Percentiles rank a stretch among this genome's conserved stretches.
Evolutionary conservation across 345 rosid species (phyloP).

Genomic region (Pugionium dolabratum): DNA sequence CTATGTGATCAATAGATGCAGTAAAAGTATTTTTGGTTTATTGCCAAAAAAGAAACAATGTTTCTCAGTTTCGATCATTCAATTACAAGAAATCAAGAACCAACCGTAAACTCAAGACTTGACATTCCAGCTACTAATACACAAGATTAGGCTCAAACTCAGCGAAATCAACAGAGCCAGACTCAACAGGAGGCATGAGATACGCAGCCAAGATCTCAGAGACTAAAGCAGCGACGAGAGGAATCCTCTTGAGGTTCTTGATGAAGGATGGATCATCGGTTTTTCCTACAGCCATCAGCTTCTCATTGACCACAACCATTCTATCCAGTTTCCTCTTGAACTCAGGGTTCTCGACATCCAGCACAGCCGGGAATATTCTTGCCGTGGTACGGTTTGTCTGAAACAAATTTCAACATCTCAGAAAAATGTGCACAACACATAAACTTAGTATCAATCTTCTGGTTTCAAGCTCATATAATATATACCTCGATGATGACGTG

Average conservation of each 20-base stretch:
- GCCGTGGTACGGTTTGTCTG: slow-evolving; percentile 98
- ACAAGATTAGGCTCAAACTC: slow-evolving; percentile 83
- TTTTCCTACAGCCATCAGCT: slow-evolving; percentile 67
- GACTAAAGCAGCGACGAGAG: slow-evolving; percentile 65
- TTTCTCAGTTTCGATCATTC: slow-evolving; percentile 28
- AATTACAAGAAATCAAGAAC: slow-evolving; percentile 36
- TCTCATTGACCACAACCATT: slow-evolving; percentile 80
- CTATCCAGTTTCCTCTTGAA: slow-evolving; percentile 92
- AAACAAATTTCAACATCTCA: slow-evolving; percentile 22
- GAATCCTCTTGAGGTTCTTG: slow-evolving; percentile 90
- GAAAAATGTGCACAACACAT: background rate
- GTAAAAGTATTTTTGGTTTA: slow-evolving; percentile 33
- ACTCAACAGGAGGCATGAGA: slow-evolving; percentile 93
- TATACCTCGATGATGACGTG: slow-evolving; percentile 94
- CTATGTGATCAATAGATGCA: slow-evolving; percentile 21
- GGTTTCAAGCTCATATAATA: slow-evolving; percentile 12
- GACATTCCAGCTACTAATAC: slow-evolving; percentile 49
- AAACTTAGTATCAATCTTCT: slow-evolving; percentile 12
- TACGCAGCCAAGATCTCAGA: slow-evolving; percentile 87
- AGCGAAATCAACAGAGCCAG: slow-evolving; percentile 94
- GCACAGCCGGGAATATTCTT: slow-evolving; percentile 93
- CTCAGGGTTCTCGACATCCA: slow-evolving; percentile 95
- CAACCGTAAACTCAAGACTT: slow-evolving; percentile 19
- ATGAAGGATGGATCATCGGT: slow-evolving; percentile 59
- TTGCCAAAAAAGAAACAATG: slow-evolving; percentile 9